Evolutionary conservation across 176 grass and related monocot genomes (phyloP).

Genomic region (Calamus simplicifolius): DNA sequence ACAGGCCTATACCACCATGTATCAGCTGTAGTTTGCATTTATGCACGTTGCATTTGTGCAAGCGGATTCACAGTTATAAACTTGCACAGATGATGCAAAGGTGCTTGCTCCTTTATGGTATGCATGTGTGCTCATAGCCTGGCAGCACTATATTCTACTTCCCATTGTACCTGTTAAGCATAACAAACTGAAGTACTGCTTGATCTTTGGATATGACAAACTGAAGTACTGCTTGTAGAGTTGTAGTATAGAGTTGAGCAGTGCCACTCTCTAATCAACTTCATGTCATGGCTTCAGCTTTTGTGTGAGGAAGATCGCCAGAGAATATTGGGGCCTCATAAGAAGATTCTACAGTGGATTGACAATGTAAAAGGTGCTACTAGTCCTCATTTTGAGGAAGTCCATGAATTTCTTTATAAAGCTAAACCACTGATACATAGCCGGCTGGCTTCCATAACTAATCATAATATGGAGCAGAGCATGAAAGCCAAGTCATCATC

Average conservation of each 20-base stretch:
- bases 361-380: constrained; percentile 78
- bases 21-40: no score
- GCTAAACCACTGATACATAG: constrained; percentile 27
- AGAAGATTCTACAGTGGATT: constrained; percentile 63
- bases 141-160: no score
- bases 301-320: constrained; percentile 34
- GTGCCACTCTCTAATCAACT: not conserved
- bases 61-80: no score
- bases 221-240: not conserved
- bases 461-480: not conserved
- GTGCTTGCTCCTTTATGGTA: no score
- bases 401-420: constrained; percentile 35
- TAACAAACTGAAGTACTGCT: not conserved
- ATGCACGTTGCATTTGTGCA: no score
- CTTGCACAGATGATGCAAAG: no score
- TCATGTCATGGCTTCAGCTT: constrained; percentile 27
- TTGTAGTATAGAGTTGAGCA: not conserved
- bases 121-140: no score
- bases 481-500: constrained; percentile 18
- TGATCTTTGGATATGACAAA: not conserved
- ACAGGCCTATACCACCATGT: no score
- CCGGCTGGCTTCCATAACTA: not conserved
- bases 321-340: constrained; percentile 36
- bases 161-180: no score
- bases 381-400: constrained; percentile 68